Evolutionary conservation across 2,329 filamentous ascomycete species (phyloP).

Genomic region (Ceratocystis lukuohia): DNA sequence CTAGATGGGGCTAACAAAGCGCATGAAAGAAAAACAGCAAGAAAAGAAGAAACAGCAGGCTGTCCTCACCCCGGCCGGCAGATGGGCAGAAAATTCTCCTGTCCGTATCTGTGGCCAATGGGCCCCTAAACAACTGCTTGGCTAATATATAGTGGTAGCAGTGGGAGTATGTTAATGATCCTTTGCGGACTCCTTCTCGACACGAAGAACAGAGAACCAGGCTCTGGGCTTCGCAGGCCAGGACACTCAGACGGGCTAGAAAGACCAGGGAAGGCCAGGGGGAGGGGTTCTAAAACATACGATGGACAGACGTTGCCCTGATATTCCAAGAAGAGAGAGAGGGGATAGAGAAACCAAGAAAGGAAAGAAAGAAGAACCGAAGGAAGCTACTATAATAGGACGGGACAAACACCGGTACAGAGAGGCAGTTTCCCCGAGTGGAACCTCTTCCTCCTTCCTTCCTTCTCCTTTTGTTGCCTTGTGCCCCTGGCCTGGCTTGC

Average conservation of each 20-base stretch:
- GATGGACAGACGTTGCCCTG: not conserved
- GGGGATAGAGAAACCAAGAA: conserved; percentile 1
- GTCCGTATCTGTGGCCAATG: not conserved
- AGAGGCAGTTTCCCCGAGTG: not conserved
- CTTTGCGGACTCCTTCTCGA: not conserved
- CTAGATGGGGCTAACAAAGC: too few species aligned
- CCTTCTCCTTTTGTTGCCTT: not conserved
- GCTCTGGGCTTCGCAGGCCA: too few species aligned
- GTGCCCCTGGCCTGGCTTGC: not conserved
- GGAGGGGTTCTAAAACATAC: not conserved
- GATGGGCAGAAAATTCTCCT: not conserved
- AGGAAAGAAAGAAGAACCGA: not conserved
- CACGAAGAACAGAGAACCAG: too few species aligned
- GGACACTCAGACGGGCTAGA: not conserved
- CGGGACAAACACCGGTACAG: not conserved
- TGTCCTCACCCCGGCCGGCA: not conserved
- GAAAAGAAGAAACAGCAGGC: not conserved
- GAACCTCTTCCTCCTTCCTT: not conserved
- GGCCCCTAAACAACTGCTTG: too few species aligned
- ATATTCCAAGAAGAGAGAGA: not conserved
- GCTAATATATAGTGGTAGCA: not conserved
- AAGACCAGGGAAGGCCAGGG: not conserved
- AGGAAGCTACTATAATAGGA: not conserved
- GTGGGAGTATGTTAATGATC: not conserved
- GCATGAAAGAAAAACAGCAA: not conserved